These are phyloP conservation scores for Russula olivacea DNA, from an alignment of 768 basidiomycete species.

Conservation along the genomic window DNA sequence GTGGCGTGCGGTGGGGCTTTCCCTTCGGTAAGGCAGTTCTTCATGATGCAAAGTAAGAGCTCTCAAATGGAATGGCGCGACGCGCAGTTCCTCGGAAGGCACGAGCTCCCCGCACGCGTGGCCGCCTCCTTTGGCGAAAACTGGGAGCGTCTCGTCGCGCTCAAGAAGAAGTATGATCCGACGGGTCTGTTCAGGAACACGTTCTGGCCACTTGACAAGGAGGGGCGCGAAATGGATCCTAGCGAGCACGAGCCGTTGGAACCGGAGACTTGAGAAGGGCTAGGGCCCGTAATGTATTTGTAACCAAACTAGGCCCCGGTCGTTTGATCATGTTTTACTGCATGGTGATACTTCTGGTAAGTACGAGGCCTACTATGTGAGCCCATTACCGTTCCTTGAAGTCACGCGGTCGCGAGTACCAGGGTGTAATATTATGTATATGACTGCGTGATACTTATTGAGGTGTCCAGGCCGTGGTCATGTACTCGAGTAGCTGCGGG, in stretches of 20 bases:
- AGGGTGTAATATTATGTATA: too few species aligned
- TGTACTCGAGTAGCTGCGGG: too few species aligned
- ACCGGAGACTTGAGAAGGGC: constrained; percentile 27
- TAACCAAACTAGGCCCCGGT: not conserved
- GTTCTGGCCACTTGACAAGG: constrained; percentile 70
- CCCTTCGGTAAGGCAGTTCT: constrained; percentile 62
- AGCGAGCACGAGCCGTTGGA: constrained; percentile 58
- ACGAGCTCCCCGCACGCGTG: constrained; percentile 56
- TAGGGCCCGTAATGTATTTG: not conserved
- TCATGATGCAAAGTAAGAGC: not conserved
- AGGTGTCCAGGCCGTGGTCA: too few species aligned
- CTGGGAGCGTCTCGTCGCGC: constrained; percentile 60
- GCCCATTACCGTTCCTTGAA: too few species aligned
- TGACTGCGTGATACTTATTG: too few species aligned
- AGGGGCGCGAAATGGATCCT: constrained; percentile 50
- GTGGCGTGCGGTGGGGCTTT: constrained; percentile 74
- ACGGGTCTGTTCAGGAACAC: constrained; percentile 66
- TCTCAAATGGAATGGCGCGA: constrained; percentile 2
- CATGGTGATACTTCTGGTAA: not conserved
- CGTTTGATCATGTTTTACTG: not conserved
- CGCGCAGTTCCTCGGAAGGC: constrained; percentile 65
- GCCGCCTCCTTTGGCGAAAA: constrained; percentile 68
- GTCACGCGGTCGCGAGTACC: too few species aligned
- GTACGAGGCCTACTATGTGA: too few species aligned
- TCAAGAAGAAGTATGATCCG: constrained; percentile 78